Evolutionary conservation across 805 yeast species (phyloP).

Genomic region (Teunomyces barrocoloradensis): DNA sequence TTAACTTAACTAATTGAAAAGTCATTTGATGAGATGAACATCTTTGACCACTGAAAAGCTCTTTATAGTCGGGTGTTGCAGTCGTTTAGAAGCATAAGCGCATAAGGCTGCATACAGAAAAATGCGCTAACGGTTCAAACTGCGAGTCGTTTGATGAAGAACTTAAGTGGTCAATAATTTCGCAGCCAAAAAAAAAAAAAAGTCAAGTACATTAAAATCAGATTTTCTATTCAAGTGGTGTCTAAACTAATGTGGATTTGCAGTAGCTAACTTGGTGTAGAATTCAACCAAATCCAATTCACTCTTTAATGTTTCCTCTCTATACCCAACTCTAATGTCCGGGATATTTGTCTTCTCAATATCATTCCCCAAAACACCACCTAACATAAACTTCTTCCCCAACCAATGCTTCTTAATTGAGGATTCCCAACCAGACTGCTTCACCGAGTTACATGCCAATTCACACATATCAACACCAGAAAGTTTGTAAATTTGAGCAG

Average conservation of each 20-base stretch:
- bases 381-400: constrained; percentile 57
- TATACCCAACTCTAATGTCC: constrained; percentile 75
- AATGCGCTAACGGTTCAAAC: constrained; percentile 6
- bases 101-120: constrained; percentile 6
- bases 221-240: neutral
- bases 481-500: constrained; percentile 94
- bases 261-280: constrained; percentile 39
- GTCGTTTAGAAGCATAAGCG: constrained; percentile 6
- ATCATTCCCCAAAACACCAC: constrained; percentile 79
- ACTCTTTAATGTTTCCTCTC: constrained; percentile 74
- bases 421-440: constrained; percentile 92
- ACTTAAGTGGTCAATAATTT: neutral
- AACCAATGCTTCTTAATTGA: constrained; percentile 88
- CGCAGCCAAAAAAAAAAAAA: neutral
- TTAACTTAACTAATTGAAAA: neutral
- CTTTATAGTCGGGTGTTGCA: neutral
- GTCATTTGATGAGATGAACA: neutral
- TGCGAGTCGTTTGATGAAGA: neutral
- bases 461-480: constrained; percentile 98
- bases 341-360: constrained; percentile 96
- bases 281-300: constrained; percentile 67
- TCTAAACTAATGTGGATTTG: neutral
- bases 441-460: constrained; percentile 86
- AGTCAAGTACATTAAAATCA: constrained; percentile 4
- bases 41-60: neutral